Conservation (phyloP, 169 alveolate genomes). For the Babesia divergens region DNA sequence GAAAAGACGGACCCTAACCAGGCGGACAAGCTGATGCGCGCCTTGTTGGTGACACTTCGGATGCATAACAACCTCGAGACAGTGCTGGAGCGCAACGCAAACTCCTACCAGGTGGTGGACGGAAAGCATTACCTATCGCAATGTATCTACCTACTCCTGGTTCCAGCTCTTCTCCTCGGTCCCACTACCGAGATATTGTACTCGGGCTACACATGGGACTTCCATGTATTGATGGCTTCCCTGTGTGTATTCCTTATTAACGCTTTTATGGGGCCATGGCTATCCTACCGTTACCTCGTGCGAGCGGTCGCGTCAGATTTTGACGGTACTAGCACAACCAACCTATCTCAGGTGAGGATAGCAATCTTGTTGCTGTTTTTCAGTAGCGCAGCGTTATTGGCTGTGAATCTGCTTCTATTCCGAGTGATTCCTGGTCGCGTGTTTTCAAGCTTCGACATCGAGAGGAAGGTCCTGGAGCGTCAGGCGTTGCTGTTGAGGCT, state of each 20-base stretch:
- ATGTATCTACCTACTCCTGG: conserved; percentile 19
- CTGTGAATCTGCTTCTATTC: conserved; percentile 1
- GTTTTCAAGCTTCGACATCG: neutral
- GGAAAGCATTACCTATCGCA: conserved; percentile 12
- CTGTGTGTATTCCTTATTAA: conserved; percentile 13
- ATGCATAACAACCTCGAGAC: conserved; percentile 60
- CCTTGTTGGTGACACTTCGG: conserved; percentile 27
- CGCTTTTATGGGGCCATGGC: conserved; percentile 40
- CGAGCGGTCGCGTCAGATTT: neutral
- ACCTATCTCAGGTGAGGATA: neutral
- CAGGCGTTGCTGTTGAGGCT: neutral
- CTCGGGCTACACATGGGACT: conserved; percentile 23
- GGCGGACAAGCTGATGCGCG: conserved; percentile 36
- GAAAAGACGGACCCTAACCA: neutral
- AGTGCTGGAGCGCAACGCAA: conserved; percentile 41
- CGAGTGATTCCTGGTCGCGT: neutral
- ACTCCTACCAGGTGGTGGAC: conserved; percentile 26
- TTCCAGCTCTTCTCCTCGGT: conserved; percentile 39
- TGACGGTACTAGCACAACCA: neutral
- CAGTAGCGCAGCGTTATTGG: neutral
- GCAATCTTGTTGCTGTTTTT: conserved; percentile 21
- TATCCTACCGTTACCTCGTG: conserved; percentile 29
- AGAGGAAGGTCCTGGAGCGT: conserved; percentile 1
- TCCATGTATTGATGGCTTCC: conserved; percentile 8
- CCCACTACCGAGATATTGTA: conserved; percentile 11